Conservation (phyloP, 2,329 filamentous ascomycete species). For the Apiospora kogelbergensis region DNA sequence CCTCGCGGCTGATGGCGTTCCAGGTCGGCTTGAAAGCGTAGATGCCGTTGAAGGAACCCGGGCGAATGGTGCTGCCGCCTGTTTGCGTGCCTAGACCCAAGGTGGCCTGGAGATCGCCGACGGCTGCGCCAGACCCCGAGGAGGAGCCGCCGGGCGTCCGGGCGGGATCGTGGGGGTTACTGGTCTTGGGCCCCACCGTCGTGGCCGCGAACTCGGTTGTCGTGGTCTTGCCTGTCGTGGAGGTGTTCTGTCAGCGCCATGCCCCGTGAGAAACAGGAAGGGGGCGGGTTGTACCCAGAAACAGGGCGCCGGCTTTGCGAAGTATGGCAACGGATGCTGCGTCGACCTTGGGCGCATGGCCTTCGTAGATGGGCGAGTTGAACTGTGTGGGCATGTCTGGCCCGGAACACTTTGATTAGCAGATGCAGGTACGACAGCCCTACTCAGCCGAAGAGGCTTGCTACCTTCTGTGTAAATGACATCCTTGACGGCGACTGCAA, state of each 20-base stretch:
- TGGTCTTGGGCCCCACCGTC: slow-evolving; percentile 50
- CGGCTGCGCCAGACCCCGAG: slow-evolving; percentile 64
- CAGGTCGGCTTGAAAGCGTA: slow-evolving; percentile 68
- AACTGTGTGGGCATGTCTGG: slow-evolving; percentile 52
- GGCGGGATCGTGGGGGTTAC: slow-evolving; percentile 63
- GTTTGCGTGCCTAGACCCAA: slow-evolving; percentile 66
- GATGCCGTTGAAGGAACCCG: slow-evolving; percentile 63
- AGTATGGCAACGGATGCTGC: slow-evolving; percentile 52
- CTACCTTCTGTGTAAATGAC: slow-evolving; percentile 51
- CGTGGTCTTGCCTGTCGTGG: slow-evolving; percentile 47
- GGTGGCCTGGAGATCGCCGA: slow-evolving; percentile 63
- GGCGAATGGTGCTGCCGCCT: slow-evolving; percentile 62
- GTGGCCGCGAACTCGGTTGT: slow-evolving; percentile 66
- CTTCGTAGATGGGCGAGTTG: slow-evolving; percentile 54
- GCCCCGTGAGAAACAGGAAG: too few relatives aligned
- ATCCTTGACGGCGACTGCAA: slow-evolving; percentile 55
- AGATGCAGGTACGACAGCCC: neutral
- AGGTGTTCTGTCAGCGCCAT: slow-evolving; percentile 1
- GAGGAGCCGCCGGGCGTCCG: slow-evolving; percentile 70
- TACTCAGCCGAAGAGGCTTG: neutral
- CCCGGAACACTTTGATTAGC: neutral
- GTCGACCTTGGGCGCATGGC: slow-evolving; percentile 46
- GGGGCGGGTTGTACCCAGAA: slow-evolving; percentile 41
- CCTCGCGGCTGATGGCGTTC: slow-evolving; percentile 62
- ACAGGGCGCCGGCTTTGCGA: slow-evolving; percentile 54